A percentile compares a stretch with the other conserved stretches of the same genome.
phyloP scores from a whole-genome alignment of 2,329 filamentous ascomycete species.

The Camptophora hylomeconis region DNA sequence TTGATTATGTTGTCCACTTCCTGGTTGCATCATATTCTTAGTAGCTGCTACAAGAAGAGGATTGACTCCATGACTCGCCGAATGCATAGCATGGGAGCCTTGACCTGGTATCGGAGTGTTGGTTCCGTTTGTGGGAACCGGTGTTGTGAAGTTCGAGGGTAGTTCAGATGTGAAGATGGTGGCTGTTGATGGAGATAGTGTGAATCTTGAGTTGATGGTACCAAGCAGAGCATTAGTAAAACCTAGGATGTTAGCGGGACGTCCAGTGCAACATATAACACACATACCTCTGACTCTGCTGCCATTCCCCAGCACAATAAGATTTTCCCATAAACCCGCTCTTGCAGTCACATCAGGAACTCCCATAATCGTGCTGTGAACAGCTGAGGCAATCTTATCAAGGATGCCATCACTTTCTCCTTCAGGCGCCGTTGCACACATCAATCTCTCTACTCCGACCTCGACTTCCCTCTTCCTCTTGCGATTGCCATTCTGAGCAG shows the following conservation, averaged over 20 bases:
- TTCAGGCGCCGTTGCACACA: constrained; percentile 35
- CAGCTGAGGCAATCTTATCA: constrained; percentile 68
- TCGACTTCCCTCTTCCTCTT: constrained; percentile 42
- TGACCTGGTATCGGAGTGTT: constrained; percentile 54
- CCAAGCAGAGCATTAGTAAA: constrained; percentile 81
- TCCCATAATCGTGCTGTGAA: constrained; percentile 70
- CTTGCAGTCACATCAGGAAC: constrained; percentile 78
- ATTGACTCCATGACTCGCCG: constrained; percentile 57
- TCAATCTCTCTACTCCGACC: constrained; percentile 49
- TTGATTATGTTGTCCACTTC: constrained; percentile 21
- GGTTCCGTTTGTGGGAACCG: constrained; percentile 77
- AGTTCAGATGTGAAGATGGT: constrained; percentile 97
- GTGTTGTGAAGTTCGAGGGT: constrained; percentile 84
- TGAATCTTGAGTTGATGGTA: constrained; percentile 66
- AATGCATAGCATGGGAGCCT: constrained; percentile 38
- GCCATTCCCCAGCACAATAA: constrained; percentile 87
- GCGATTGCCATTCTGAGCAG: constrained; percentile 38
- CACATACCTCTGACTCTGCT: constrained; percentile 45
- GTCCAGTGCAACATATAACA: constrained; percentile 1
- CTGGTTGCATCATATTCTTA: constrained; percentile 24
- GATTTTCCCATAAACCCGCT: constrained; percentile 76
- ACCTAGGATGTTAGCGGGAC: constrained; percentile 45
- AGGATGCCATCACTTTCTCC: constrained; percentile 50
- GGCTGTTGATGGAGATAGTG: constrained; percentile 81
- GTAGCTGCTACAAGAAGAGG: constrained; percentile 86